Conservation (phyloP, 495 filamentous ascomycete species). For the Penicillium malachiteum region DNA sequence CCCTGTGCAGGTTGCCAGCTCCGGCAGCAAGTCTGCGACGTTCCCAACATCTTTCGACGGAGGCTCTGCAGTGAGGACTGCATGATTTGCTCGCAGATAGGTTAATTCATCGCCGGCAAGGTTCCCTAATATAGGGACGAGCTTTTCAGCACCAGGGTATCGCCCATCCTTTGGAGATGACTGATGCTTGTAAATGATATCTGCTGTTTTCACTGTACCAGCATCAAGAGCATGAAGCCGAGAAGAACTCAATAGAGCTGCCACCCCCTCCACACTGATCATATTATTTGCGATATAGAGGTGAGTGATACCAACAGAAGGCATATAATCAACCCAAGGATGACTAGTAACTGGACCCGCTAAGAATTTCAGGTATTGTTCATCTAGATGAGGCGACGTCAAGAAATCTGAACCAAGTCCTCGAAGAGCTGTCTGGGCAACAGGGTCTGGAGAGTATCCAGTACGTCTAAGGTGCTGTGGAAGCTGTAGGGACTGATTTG, state of each 20-base stretch:
- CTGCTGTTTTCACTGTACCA: constrained; percentile 42
- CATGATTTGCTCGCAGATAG: constrained; percentile 58
- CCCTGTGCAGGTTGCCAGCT: constrained; percentile 32
- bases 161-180: constrained; percentile 15
- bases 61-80: constrained; percentile 51
- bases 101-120: constrained; percentile 47
- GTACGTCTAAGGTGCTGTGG: constrained; percentile 1
- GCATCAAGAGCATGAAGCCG: constrained; percentile 54
- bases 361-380: constrained; percentile 47
- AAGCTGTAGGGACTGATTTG: constrained; percentile 2
- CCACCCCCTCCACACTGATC: constrained; percentile 56
- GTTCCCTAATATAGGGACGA: constrained; percentile 50
- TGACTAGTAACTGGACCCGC: constrained; percentile 49
- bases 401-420: constrained; percentile 23
- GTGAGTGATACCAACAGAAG: constrained; percentile 57
- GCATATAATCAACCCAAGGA: constrained; percentile 53
- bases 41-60: constrained; percentile 31
- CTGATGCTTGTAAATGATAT: constrained; percentile 21
- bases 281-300: constrained; percentile 59
- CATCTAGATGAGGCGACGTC: constrained; percentile 47
- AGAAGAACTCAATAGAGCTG: constrained; percentile 50
- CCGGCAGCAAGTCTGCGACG: constrained; percentile 29
- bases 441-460: constrained; percentile 12
- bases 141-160: constrained; percentile 52
- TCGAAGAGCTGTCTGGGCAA: constrained; percentile 9